phyloP scores from a whole-genome alignment of 2,329 filamentous ascomycete genomes.

The Cercospora sp. region DNA sequence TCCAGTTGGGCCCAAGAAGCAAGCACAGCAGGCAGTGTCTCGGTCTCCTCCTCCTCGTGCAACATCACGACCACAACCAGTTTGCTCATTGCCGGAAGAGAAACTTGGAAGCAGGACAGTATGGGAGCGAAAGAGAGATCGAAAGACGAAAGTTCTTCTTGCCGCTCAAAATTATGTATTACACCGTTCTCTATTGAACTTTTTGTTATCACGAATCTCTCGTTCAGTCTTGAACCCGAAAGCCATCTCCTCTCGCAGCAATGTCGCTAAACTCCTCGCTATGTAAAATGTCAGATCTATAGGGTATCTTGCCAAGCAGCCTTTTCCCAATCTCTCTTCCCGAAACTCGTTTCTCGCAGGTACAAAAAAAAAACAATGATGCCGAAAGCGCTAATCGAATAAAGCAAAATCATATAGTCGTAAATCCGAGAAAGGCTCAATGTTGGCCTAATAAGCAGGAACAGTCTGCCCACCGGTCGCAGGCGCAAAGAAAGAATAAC shows the following conservation, averaged over 20 bases:
- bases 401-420: not conserved
- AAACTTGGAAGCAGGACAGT: too few species aligned
- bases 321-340: not conserved
- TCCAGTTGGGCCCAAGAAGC: too few species aligned
- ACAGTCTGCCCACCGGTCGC: conserved; percentile 9
- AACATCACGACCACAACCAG: too few species aligned
- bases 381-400: not conserved
- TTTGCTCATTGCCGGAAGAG: too few species aligned
- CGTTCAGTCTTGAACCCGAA: not conserved
- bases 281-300: conserved; percentile 5
- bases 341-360: too few species aligned
- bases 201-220: not conserved
- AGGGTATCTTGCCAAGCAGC: conserved; percentile 17
- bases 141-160: too few species aligned
- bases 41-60: too few species aligned
- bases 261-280: conserved; percentile 6
- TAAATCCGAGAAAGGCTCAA: not conserved
- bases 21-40: too few species aligned
- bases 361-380: too few species aligned
- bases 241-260: not conserved
- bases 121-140: too few species aligned
- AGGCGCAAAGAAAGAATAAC: conserved; percentile 30
- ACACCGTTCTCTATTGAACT: not conserved
- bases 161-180: not conserved
- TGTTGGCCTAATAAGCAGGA: conserved; percentile 11